Base-by-base conservation (phyloP, 805 yeast species). In the Ogataea zsoltii region DNA sequence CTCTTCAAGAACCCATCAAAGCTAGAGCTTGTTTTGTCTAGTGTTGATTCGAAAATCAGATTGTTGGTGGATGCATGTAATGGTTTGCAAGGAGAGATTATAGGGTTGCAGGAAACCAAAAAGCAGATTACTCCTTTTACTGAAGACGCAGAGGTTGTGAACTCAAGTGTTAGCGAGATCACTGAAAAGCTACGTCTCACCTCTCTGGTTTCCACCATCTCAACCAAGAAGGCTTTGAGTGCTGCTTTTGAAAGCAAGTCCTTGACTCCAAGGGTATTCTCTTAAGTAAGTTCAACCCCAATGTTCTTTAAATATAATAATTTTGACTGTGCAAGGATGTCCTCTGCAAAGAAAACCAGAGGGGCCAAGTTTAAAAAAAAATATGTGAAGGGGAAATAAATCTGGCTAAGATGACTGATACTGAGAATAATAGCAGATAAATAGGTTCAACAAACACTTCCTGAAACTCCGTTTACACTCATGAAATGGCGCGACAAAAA, bases 1-100 rank as follows among this genome's bases (percentile, higher is more conserved):
- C 37, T 72, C 6, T 39, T 62, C 7, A 43, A 54, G 4, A 53
- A 55, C 33, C 65, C 68, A 19, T 34, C 45, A 12, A 55, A 54
- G 10, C 53, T 73, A 31, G 57, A 57, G n/a, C 42, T 46, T 11
- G 36, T 68, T 17, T 39, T 71, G 5, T 51, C 60, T 4, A 53
- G 53, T 13, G 42, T 67, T 16, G 66, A 66, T 40, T 37, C 55
- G 16, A 54, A 53, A 42, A 35, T 61, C 14, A 53, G 57, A 30
- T 15, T 33, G 2, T 53, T 53, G 21, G 39, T 50, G 23, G 57
- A 55, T 32, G 34, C 34, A 2, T 16, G 61, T 12, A 50, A 48
- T 41, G 45, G 46, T 11, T 40, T 63, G 12, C 52, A 57, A 29
- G 36, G 32, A 3, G 57, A 57, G 16, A 23, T 53, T 29, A 31